phyloP scores from a whole-genome alignment of 768 basidiomycete genomes.

The Tricholoma saponaceum region DNA sequence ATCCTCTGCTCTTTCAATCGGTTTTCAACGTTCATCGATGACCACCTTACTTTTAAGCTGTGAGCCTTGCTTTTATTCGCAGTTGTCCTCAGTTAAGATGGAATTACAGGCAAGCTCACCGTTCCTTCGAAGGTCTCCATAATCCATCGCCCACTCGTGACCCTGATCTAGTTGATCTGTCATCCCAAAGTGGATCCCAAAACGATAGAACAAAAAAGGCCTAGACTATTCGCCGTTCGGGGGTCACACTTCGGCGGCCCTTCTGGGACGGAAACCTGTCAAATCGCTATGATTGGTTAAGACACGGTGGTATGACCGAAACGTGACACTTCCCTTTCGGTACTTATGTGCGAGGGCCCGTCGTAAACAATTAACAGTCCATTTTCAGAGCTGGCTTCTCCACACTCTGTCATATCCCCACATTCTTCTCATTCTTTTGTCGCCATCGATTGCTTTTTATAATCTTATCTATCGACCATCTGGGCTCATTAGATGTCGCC shows the following conservation, averaged over 20 bases:
- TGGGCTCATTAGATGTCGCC: slow-evolving; percentile 2
- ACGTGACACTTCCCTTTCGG: slow-evolving; percentile 1
- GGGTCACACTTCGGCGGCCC: not conserved
- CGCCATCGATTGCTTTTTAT: not conserved
- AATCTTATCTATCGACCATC: slow-evolving; percentile 3
- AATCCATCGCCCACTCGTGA: not conserved
- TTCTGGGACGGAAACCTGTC: not conserved
- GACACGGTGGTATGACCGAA: slow-evolving; percentile 8
- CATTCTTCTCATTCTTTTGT: not conserved
- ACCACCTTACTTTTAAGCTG: not conserved
- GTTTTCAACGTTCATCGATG: not conserved
- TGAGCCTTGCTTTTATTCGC: not conserved
- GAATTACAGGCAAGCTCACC: not conserved
- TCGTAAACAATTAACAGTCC: not conserved
- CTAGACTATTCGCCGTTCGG: not conserved
- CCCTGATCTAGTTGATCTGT: not conserved
- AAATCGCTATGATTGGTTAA: not conserved
- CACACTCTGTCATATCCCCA: slow-evolving; percentile 1
- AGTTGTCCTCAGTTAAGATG: not conserved
- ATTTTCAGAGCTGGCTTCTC: not conserved
- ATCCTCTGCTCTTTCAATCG: not conserved
- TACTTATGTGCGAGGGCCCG: not conserved
- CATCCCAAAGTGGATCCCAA: not conserved
- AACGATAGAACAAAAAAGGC: slow-evolving; percentile 1
- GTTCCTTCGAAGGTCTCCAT: not conserved